Evolutionary conservation across 129 eudicot species (phyloP), one percentile per base, ranked within the genome.

Genomic region (Lonicera japonica): DNA sequence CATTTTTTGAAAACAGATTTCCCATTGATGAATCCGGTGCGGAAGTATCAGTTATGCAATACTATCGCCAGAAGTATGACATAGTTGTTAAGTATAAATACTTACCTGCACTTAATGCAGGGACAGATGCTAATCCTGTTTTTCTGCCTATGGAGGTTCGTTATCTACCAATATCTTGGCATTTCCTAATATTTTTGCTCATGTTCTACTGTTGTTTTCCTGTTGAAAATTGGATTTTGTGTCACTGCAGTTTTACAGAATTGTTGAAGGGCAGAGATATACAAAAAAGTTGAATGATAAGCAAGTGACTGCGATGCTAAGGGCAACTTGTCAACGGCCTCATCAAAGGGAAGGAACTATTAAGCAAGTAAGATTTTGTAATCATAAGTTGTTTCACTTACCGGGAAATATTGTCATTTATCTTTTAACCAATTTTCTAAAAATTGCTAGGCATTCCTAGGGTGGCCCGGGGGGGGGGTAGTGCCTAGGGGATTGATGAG

Each of bases 111-210:
- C 54, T 80, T 54, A 78, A 70, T 46, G 70, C 74, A 21, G 83
- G 96, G 56, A 56, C 63, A 11, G 85, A 71, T 8, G 68, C 80
- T 11, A 86, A 73, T 19, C 81, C 88, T 0, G 61, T 65, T 0
- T 82, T 75, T 66, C 34, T 89, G 36, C 97, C 97, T 0, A 80
- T 86, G 81, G 97, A 89, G 97, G 97, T 89, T 9, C 47, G 21
- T 21, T 20, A 5, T 25, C n/a, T 10, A 45, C n/a, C 51, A 45
- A 45, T 10, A 11, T 16, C 17, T 24, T 25, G 5, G 11, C 19
- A n/a, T 24, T 5, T 17, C 11, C 18, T 47, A 10, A 45, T 47
- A 7, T 47, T 20, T 12, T 43, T 4, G 12, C 16, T 5, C 17
- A 2, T 11, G 21, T 55, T 18, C 11, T 25, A 5, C 18, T 25